Base-by-base conservation (phyloP, 352 stramenopile species). In the Phytophthora sojae region DNA sequence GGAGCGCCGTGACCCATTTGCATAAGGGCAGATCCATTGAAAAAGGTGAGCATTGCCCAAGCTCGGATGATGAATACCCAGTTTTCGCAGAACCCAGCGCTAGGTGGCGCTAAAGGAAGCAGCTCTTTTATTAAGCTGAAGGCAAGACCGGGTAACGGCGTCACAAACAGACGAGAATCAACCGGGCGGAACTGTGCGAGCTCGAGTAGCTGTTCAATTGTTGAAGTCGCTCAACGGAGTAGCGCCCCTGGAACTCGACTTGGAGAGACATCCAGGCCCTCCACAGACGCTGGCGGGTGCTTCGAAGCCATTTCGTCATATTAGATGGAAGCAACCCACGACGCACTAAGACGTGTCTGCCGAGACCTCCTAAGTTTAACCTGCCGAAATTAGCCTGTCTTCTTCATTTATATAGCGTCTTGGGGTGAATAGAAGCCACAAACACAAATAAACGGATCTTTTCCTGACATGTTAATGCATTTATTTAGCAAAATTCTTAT, bases 111-210 rank as follows among this genome's bases (percentile, higher is more conserved):
- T 32, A 84, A 58, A 21, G 72, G 45, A 6, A 76, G 29, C 29
- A 54, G 25, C 30, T 88, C 80, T 49, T 82, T 69, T 4, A 76
- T 15, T 7, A 79, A 58, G n/a, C 72, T 66, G 9, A 83, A 42
- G 4, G 69, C 19, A 2, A 87, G 42, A 37, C 69, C 81, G 0
- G 79, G 79, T 1, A 83, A 11, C 0, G 81, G 77, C 3, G 77
- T 78, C 4, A 84, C 3, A 72, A 4, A 37, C 64, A 69, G 17
- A 82, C 23, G 4, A 61, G 11, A 0, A 68, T 15, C 12, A 72
- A 30, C 0, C 67, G 66, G 9, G 6, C 7, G 2, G 35, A 21
- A 26, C 9, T 21, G 6, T 35, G 25, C 0, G 11, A 9, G 1
- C 8, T 50, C 44, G 57, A 57, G 12, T 73, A 73, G 15, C 37